These are phyloP conservation scores for Blastomyces parvus DNA, from an alignment of 2,329 filamentous ascomycete species.

Conservation along the genomic window DNA sequence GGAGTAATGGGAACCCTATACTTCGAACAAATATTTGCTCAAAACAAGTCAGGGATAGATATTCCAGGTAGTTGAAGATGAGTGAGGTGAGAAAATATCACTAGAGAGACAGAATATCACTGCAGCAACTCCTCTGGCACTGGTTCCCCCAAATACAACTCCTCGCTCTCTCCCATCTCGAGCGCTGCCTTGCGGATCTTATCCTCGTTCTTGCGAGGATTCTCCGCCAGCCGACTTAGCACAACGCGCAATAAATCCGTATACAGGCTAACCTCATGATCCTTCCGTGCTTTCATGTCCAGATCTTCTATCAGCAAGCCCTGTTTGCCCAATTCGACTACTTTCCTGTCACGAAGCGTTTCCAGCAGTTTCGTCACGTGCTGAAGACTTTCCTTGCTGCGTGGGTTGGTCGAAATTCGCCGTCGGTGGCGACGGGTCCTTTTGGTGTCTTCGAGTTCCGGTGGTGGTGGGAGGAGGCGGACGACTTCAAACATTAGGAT, in stretches of 20 bases:
- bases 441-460: conserved; percentile 26
- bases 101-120: neutral
- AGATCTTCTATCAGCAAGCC: conserved; percentile 29
- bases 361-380: conserved; percentile 39
- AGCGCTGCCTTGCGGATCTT: conserved; percentile 27
- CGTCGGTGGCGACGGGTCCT: conserved; percentile 29
- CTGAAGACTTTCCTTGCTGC: conserved; percentile 37
- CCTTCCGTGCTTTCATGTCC: conserved; percentile 29
- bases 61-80: neutral
- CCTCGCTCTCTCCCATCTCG: conserved; percentile 29
- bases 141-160: conserved; percentile 24
- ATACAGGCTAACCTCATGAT: conserved; percentile 37
- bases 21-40: neutral
- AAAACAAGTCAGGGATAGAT: neutral
- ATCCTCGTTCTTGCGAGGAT: conserved; percentile 25
- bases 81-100: neutral
- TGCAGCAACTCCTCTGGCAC: conserved; percentile 6
- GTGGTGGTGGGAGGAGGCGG: conserved; percentile 27
- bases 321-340: conserved; percentile 24
- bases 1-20: neutral
- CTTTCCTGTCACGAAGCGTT: conserved; percentile 33
- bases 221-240: conserved; percentile 26
- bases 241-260: conserved; percentile 33
- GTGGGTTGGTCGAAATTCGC: conserved; percentile 32
- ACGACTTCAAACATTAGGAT: conserved; percentile 43